phyloP scores from a whole-genome alignment of 345 rosid genomes.

The Hypericum perforatum region DNA sequence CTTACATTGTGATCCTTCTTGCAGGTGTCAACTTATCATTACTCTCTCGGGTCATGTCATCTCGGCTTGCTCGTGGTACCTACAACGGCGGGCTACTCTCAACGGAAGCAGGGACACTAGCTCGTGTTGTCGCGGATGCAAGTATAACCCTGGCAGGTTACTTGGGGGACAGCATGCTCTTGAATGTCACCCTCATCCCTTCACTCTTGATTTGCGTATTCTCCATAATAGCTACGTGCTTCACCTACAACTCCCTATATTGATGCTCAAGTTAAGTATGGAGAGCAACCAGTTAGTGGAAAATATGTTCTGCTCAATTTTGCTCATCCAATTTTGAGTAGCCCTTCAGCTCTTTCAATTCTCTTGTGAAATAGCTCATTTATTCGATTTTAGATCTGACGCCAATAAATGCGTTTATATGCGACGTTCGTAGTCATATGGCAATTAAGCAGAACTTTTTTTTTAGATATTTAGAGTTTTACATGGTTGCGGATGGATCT shows the following conservation, averaged over 20 bases:
- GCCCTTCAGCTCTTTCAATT: too few species aligned
- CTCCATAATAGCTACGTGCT: slow-evolving; percentile 81
- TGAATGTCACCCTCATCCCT: slow-evolving; percentile 83
- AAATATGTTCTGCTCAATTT: not conserved
- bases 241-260: slow-evolving; percentile 88
- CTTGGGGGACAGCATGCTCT: slow-evolving; percentile 53
- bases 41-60: slow-evolving; percentile 93
- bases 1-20: not conserved
- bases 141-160: slow-evolving; percentile 89
- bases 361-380: too few species aligned
- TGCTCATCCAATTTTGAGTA: too few species aligned
- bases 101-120: slow-evolving; percentile 93
- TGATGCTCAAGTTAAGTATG: slow-evolving; percentile 17
- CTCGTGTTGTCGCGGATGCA: slow-evolving; percentile 89
- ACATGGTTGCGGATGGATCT: too few species aligned
- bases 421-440: too few species aligned
- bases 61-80: slow-evolving; percentile 90
- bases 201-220: slow-evolving; percentile 59
- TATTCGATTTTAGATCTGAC: too few species aligned
- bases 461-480: too few species aligned
- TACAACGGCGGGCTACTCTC: slow-evolving; percentile 92
- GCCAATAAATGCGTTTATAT: too few species aligned
- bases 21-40: slow-evolving; percentile 86
- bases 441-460: too few species aligned
- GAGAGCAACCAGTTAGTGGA: not conserved